Evolutionary conservation across 345 rosid genomes (phyloP), one percentile per base, ranked within the genome.

Genomic region (Eucalyptus paniculata): DNA sequence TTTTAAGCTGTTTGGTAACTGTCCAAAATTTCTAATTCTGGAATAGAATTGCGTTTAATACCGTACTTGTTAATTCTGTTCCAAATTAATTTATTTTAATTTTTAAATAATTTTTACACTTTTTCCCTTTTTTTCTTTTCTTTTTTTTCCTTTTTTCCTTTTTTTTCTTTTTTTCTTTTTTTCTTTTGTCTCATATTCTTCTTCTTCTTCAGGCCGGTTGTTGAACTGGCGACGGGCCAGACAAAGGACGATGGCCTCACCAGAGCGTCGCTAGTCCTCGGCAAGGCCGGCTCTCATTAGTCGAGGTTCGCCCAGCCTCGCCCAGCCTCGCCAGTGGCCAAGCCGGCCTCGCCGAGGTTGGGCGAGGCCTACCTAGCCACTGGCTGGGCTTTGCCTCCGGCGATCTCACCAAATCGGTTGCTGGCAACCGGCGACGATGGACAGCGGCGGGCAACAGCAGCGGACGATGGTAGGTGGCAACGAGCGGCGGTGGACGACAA

Each of bases 401-500:
- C 51, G 1, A 50, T 50, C 51, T 50, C 7, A 2, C 51, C 51
- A 50, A 50, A 50, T 1, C 7, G 7, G 0, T 50, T 50, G 18
- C 1, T 14, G 18, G 51, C 3, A 0, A 50, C 3, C 3, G 2
- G 0, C 16, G 2, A 1, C 16, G 1, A 4, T 2, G 6, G 3
- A 5, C 17, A 6, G 6, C 17, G 0, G 1, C 13, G 5, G 0
- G 50, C 5, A 0, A 0, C 4, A 11, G 4, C 5, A 47, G 1
- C 5, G 2, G 0, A 47, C 14, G 2, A 47, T 47, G 50, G 50
- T 1, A 47, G 6, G 50, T 6, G 1, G 5, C 50, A 0, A 50
- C 50, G 0, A 16, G 51, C 51, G 18, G 1, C 0, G 3, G 1
- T 50, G 18, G 18, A 50, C 3, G 0, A 2, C 51, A 50, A 50